A percentile compares a stretch with the other conserved stretches of the same genome.
These are phyloP conservation scores for Rosa rugosa DNA, from an alignment of 306 rosid genomes.

Conservation along the genomic window DNA sequence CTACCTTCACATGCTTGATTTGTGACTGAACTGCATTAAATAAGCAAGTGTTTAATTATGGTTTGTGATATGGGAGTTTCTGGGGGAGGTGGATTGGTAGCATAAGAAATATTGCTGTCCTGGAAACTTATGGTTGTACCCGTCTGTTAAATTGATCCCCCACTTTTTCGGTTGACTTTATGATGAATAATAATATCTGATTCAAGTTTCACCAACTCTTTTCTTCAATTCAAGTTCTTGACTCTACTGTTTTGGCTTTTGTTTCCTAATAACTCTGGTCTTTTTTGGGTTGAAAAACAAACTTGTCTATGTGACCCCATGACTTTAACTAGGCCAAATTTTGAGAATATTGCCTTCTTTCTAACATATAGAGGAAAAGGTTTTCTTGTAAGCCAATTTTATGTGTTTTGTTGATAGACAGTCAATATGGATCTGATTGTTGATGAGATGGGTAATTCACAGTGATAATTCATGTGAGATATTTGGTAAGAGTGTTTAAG, in stretches of 20 bases:
- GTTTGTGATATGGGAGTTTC: background rate
- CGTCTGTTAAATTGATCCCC: background rate
- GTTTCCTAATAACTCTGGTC: background rate
- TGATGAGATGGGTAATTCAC: background rate
- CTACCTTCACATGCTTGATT: background rate
- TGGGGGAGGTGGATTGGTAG: background rate
- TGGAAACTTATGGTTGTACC: constrained; percentile 2
- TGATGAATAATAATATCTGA: background rate
- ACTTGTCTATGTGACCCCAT: background rate
- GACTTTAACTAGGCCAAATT: background rate
- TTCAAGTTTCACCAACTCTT: background rate
- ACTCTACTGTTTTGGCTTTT: background rate
- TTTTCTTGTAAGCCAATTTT: background rate
- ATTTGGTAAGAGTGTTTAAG: too few species aligned
- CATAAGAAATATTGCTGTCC: background rate
- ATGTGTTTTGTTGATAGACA: background rate
- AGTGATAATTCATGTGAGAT: too few species aligned
- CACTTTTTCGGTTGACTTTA: background rate
- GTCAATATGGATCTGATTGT: background rate
- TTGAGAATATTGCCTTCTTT: background rate
- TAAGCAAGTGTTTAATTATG: background rate
- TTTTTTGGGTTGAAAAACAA: background rate
- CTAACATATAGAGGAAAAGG: background rate
- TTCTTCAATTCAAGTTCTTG: background rate
- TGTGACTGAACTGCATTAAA: constrained; percentile 1